A percentile compares a stretch with the other conserved stretches of the same genome.
phyloP scores from a whole-genome alignment of 2,329 filamentous ascomycete species.

The Colletotrichum navitas region DNA sequence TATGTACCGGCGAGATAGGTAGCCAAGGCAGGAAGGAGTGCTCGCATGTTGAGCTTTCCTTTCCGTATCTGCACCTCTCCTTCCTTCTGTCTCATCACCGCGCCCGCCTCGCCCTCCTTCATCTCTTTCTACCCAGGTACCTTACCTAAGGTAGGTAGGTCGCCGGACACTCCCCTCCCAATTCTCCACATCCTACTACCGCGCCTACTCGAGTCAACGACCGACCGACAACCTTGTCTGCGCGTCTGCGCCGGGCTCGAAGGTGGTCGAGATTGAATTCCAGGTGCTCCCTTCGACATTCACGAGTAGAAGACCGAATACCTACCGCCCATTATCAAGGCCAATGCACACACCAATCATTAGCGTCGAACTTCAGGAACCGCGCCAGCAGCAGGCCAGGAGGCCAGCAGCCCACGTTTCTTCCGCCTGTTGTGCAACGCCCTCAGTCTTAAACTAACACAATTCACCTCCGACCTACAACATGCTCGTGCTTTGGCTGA shows the following conservation, averaged over 20 bases:
- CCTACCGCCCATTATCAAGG: not conserved
- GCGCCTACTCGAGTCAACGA: constrained; percentile 7
- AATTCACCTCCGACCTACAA: constrained; percentile 26
- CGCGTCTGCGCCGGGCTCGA: not conserved
- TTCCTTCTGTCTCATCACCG: constrained; percentile 20
- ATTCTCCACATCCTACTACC: not conserved
- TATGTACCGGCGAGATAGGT: not conserved
- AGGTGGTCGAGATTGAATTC: constrained; percentile 22
- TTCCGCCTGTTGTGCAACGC: constrained; percentile 29
- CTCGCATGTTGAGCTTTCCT: not conserved
- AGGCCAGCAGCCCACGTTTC: constrained; percentile 33
- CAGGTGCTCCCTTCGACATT: constrained; percentile 32
- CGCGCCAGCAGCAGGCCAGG: constrained; percentile 15
- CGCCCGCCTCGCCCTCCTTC: not conserved
- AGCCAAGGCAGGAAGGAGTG: not conserved
- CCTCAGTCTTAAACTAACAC: constrained; percentile 16
- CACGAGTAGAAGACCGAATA: not conserved
- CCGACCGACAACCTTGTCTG: not conserved
- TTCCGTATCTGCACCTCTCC: constrained; percentile 7
- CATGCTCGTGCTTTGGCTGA: constrained; percentile 27
- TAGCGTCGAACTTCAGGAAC: constrained; percentile 28
- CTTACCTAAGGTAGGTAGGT: not conserved
- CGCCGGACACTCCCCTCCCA: not conserved
- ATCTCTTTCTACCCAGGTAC: not conserved
- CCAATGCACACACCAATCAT: constrained; percentile 13